These are phyloP conservation scores for Mucor circinelloides DNA, from an alignment of 371 early-diverging fungal species.

Conservation along the genomic window DNA sequence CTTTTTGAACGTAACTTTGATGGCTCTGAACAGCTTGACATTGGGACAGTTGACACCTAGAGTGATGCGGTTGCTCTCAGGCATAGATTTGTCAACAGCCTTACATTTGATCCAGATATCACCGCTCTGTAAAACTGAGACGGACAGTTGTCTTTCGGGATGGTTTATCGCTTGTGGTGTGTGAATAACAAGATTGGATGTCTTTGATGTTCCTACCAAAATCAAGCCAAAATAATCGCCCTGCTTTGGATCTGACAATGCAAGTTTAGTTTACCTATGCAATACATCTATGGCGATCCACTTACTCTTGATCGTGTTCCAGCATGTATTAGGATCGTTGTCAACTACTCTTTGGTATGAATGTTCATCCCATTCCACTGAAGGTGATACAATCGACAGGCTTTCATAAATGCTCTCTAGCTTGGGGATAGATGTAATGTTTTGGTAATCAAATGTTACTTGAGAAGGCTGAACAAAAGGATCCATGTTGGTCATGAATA, in stretches of 20 bases:
- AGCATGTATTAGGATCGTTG: constrained; percentile 58
- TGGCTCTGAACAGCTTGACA: constrained; percentile 18
- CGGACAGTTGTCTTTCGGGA: constrained; percentile 24
- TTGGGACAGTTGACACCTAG: constrained; percentile 21
- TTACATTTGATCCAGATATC: constrained; percentile 35
- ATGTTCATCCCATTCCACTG: constrained; percentile 49
- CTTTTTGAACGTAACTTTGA: constrained; percentile 31
- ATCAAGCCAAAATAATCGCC: constrained; percentile 56
- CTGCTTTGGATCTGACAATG: constrained; percentile 21
- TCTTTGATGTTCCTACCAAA: constrained; percentile 41
- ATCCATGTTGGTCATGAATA: constrained; percentile 60
- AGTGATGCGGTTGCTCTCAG: constrained; percentile 6
- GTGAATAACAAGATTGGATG: constrained; percentile 26
- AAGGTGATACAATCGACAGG: constrained; percentile 31
- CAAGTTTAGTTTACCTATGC: not conserved
- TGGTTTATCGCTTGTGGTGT: constrained; percentile 29
- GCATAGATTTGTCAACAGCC: constrained; percentile 3
- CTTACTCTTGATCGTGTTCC: constrained; percentile 54
- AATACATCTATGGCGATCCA: not conserved
- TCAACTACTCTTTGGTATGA: constrained; percentile 62
- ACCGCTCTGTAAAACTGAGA: constrained; percentile 30
- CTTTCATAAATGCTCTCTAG: constrained; percentile 15
- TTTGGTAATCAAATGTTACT: constrained; percentile 34
- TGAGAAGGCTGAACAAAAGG: constrained; percentile 50
- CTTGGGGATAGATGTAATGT: constrained; percentile 15